Conservation (phyloP, 23 red algal species). For the Gracilaria domingensis region DNA sequence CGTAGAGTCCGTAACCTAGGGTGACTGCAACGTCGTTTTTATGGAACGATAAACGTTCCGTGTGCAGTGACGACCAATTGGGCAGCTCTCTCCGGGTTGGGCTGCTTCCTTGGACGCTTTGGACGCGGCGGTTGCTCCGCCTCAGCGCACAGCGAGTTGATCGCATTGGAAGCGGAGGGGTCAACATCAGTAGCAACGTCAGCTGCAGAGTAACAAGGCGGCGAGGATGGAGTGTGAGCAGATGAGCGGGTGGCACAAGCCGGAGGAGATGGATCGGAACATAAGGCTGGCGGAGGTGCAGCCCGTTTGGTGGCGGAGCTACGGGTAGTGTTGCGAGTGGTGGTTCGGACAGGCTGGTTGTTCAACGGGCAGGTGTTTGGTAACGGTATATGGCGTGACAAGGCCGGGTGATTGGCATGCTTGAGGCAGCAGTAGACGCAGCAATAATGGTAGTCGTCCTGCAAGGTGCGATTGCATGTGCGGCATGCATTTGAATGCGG, state of each 20-base stretch:
- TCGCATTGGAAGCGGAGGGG: neutral
- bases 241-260: neutral
- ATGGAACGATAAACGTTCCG: neutral
- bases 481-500: slow-evolving; percentile 32
- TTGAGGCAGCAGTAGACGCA: slow-evolving; percentile 35
- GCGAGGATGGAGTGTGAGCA: neutral
- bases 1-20: neutral
- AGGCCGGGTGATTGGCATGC: neutral
- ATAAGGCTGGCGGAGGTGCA: no score
- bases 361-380: slow-evolving; percentile 15
- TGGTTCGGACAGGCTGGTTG: neutral
- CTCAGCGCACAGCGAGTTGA: neutral
- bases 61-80: neutral
- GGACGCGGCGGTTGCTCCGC: neutral
- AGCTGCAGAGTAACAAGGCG: no score
- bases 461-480: slow-evolving; percentile 35
- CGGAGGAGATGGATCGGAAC: no score
- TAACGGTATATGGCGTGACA: slow-evolving; percentile 9
- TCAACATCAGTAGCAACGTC: neutral
- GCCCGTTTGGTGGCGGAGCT: no score
- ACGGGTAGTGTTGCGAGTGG: neutral
- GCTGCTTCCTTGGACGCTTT: neutral
- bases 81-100: neutral
- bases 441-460: slow-evolving; percentile 41
- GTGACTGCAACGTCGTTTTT: neutral